These are phyloP conservation scores for Plasmodium reichenowi DNA, from an alignment of 169 alveolate genomes.

Conservation along the genomic window DNA sequence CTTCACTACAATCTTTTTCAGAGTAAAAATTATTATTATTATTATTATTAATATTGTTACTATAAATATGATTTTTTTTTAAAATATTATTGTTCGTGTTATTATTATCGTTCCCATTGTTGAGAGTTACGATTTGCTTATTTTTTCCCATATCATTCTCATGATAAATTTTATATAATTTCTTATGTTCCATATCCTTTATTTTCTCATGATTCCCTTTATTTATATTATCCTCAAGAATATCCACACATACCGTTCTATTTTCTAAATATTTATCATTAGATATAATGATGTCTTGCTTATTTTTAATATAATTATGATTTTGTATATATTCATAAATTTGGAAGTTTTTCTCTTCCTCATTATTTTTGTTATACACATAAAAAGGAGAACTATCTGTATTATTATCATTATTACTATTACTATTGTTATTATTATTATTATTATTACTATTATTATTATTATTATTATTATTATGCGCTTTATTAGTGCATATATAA, in stretches of 20 bases:
- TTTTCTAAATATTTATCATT: neutral
- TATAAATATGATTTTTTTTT: neutral
- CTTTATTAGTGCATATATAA: too few relatives aligned
- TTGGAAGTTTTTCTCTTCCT: too few relatives aligned
- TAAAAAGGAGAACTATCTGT: too few relatives aligned
- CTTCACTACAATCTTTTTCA: neutral
- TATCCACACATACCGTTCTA: neutral
- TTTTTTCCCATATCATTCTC: neutral
- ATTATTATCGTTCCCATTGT: neutral
- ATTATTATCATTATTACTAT: too few relatives aligned
- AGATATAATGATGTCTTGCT: neutral
- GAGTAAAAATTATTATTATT: neutral
- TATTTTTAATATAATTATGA: neutral
- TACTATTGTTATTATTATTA: too few relatives aligned
- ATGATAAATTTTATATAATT: too few relatives aligned
- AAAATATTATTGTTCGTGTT: neutral
- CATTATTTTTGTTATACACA: too few relatives aligned
- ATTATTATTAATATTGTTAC: neutral
- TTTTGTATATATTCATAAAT: too few relatives aligned
- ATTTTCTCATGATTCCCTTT: neutral
- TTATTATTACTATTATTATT: too few relatives aligned
- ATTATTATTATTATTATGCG: too few relatives aligned
- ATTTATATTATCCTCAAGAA: neutral
- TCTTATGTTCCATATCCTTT: neutral
- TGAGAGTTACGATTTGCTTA: neutral